Percentiles rank a stretch among this genome's conserved stretches.
phyloP scores from a whole-genome alignment of 345 rosid species.

The Murraya paniculata region DNA sequence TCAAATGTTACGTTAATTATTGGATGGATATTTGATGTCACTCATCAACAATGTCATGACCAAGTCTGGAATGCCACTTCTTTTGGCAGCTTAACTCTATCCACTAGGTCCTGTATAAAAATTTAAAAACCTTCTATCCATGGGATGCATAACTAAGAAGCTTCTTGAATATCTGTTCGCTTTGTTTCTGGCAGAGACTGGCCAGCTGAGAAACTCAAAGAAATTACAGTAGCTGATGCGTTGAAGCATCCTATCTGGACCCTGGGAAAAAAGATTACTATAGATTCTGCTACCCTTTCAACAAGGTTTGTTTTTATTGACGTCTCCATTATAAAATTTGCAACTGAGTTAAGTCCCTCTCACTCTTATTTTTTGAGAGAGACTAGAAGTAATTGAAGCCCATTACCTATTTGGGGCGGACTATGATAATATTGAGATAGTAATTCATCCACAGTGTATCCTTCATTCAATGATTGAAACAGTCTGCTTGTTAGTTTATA shows the following conservation, averaged over 20 bases:
- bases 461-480: conserved; percentile 96
- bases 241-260: conserved; percentile 96
- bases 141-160: not conserved
- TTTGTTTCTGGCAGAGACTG: conserved; percentile 52
- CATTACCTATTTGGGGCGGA: conserved; percentile 94
- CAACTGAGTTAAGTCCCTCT: not conserved
- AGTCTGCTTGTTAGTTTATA: conserved; percentile 28
- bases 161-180: conserved; percentile 16
- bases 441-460: conserved; percentile 90
- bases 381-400: conserved; percentile 96
- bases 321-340: conserved; percentile 1
- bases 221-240: conserved; percentile 90
- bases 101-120: not conserved
- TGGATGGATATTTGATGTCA: not conserved
- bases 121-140: not conserved
- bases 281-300: conserved; percentile 96
- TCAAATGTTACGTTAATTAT: not conserved
- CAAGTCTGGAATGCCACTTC: not conserved
- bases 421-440: conserved; percentile 83
- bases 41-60: not conserved
- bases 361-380: conserved; percentile 41
- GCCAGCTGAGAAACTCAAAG: conserved; percentile 93
- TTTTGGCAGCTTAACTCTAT: not conserved
- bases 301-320: conserved; percentile 51
- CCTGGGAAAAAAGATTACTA: conserved; percentile 97